These are phyloP conservation scores for Vanilla planifolia DNA, from an alignment of 106 monocot species.

Conservation along the genomic window DNA sequence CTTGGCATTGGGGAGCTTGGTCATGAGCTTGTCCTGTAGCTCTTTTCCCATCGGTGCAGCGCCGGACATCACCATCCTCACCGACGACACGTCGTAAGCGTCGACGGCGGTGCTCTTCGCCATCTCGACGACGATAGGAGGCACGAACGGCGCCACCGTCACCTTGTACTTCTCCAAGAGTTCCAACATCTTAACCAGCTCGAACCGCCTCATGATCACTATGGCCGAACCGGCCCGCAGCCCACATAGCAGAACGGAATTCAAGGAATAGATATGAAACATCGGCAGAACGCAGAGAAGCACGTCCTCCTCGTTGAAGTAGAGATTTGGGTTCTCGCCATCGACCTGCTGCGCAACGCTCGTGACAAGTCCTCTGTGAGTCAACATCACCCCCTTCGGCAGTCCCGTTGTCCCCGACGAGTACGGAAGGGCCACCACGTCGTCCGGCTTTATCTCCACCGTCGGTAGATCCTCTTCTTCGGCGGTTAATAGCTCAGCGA, in stretches of 20 bases:
- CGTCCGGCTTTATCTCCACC: constrained; percentile 30
- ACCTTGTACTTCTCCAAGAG: constrained; percentile 44
- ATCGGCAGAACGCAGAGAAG: constrained; percentile 57
- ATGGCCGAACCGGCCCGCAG: constrained; percentile 39
- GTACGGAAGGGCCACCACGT: constrained; percentile 69
- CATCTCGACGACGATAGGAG: constrained; percentile 53
- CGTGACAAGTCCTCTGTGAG: constrained; percentile 43
- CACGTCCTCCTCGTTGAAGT: constrained; percentile 42
- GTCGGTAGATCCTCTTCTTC: constrained; percentile 23
- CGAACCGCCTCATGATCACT: constrained; percentile 54
- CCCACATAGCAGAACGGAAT: constrained; percentile 58
- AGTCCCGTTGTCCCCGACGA: constrained; percentile 75
- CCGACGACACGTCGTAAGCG: constrained; percentile 39
- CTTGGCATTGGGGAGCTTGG: constrained; percentile 42
- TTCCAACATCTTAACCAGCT: constrained; percentile 28
- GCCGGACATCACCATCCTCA: constrained; percentile 52
- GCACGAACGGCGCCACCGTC: constrained; percentile 52
- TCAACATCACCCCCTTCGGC: constrained; percentile 74
- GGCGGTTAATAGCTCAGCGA: constrained; percentile 27
- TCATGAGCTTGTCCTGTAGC: constrained; percentile 30
- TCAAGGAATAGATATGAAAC: constrained; percentile 65
- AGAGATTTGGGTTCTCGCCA: constrained; percentile 60
- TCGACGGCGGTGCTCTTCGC: constrained; percentile 36
- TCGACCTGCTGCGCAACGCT: constrained; percentile 72
- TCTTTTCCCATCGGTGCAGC: constrained; percentile 74